Percentiles rank a stretch among this genome's conserved stretches.
Conservation (phyloP, 1,284 basidiomycete species). For the Lentinus polychrous region DNA sequence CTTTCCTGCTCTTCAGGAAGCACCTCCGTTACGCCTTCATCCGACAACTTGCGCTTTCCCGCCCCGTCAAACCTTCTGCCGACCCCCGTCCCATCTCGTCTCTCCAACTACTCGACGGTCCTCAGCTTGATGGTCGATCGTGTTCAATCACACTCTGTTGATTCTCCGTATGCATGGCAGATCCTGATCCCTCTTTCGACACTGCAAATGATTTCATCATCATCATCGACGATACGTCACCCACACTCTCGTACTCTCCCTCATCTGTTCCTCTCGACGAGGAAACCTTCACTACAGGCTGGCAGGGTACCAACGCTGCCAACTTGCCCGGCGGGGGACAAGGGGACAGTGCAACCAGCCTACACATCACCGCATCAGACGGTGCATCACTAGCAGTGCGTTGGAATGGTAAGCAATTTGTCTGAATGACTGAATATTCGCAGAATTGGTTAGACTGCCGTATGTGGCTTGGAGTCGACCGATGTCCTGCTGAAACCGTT, state of each 20-base stretch:
- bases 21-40: neutral
- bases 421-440: neutral
- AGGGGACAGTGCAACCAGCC: conserved; percentile 50
- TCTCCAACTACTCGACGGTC: neutral
- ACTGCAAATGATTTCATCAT: conserved; percentile 33
- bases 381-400: conserved; percentile 46
- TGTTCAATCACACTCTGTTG: conserved; percentile 6
- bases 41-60: neutral
- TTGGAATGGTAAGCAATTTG: conserved; percentile 50
- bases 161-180: conserved; percentile 37
- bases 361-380: conserved; percentile 51
- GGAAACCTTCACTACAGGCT: conserved; percentile 46
- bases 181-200: conserved; percentile 14
- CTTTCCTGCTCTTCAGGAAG: neutral
- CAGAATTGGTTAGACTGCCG: neutral
- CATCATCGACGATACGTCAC: conserved; percentile 61
- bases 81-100: neutral
- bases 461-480: neutral
- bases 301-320: conserved; percentile 45
- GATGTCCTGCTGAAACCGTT: neutral
- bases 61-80: neutral
- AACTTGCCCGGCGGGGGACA: conserved; percentile 12
- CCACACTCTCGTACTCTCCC: conserved; percentile 53
- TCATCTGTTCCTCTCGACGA: conserved; percentile 41
- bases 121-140: conserved; percentile 4